Conservation (phyloP, 2,329 filamentous ascomycete species). For the Claviceps sp. region DNA sequence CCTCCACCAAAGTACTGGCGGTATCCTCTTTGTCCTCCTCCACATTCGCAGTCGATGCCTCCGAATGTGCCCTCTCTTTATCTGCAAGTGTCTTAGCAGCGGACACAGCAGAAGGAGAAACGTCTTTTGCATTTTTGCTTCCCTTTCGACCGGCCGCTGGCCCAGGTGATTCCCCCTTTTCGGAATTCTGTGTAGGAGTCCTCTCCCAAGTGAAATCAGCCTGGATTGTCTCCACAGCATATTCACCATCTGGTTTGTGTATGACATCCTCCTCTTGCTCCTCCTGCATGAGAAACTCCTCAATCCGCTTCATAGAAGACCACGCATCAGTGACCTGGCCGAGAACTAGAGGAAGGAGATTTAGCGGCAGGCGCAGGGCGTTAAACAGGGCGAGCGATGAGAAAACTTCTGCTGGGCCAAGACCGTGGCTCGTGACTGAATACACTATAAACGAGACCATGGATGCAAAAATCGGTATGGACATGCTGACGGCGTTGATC, state of each 20-base stretch:
- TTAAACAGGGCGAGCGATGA: constrained; percentile 93
- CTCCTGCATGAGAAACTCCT: constrained; percentile 78
- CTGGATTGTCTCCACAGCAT: constrained; percentile 56
- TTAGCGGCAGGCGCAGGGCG: constrained; percentile 76
- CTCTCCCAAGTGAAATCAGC: constrained; percentile 84
- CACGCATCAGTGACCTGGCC: constrained; percentile 83
- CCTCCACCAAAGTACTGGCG: constrained; percentile 42
- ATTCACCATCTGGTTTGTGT: constrained; percentile 40
- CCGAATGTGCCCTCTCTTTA: constrained; percentile 18
- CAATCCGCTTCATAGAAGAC: constrained; percentile 70
- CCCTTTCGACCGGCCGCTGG: constrained; percentile 30
- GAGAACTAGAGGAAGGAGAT: constrained; percentile 75
- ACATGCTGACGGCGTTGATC: constrained; percentile 73
- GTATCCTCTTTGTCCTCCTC: constrained; percentile 33
- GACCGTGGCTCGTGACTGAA: constrained; percentile 48
- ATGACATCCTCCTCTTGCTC: constrained; percentile 63
- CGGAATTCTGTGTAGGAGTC: constrained; percentile 40
- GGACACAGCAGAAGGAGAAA: constrained; percentile 11
- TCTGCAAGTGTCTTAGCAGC: constrained; percentile 11
- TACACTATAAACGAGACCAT: constrained; percentile 91
- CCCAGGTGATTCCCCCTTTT: constrained; percentile 17
- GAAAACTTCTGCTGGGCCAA: constrained; percentile 71
- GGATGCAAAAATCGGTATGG: constrained; percentile 82
- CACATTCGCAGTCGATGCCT: constrained; percentile 19
- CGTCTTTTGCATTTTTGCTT: constrained; percentile 25